These are phyloP conservation scores for Punctularia strigosozonata DNA, from an alignment of 768 basidiomycete species.

Conservation along the genomic window DNA sequence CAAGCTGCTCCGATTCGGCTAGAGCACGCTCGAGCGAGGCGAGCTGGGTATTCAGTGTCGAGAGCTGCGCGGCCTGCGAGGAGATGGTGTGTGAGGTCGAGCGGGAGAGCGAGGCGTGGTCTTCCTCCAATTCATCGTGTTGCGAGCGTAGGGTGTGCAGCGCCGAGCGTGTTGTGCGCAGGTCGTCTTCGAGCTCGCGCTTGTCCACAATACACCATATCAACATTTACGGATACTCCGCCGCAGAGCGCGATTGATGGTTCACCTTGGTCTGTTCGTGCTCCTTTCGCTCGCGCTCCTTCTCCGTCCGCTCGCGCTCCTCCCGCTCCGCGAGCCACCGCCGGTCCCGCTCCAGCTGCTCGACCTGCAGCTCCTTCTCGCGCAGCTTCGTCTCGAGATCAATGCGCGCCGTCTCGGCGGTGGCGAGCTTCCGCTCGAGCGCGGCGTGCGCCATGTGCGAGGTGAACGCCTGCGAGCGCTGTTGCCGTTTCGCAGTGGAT, in stretches of 20 bases:
- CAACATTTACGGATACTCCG: neutral
- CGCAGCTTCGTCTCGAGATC: slow-evolving; percentile 60
- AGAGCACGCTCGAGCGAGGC: slow-evolving; percentile 38
- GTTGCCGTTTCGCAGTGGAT: slow-evolving; percentile 56
- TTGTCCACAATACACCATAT: slow-evolving; percentile 12
- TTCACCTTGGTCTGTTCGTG: slow-evolving; percentile 51
- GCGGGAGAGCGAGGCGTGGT: slow-evolving; percentile 35
- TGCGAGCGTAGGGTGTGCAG: slow-evolving; percentile 43
- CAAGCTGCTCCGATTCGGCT: slow-evolving; percentile 25
- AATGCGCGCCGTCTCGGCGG: slow-evolving; percentile 46
- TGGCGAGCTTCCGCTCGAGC: slow-evolving; percentile 56
- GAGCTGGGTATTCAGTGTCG: slow-evolving; percentile 33
- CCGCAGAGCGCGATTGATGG: slow-evolving; percentile 1
- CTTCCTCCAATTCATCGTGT: slow-evolving; percentile 49
- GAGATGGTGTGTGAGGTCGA: slow-evolving; percentile 36
- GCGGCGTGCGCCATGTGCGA: slow-evolving; percentile 49
- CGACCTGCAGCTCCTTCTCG: slow-evolving; percentile 51
- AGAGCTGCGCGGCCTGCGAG: slow-evolving; percentile 38
- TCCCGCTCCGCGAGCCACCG: slow-evolving; percentile 61
- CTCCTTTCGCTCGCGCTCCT: slow-evolving; percentile 40
- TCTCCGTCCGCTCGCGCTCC: slow-evolving; percentile 55
- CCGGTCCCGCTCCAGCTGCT: slow-evolving; percentile 58
- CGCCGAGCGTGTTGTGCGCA: slow-evolving; percentile 37
- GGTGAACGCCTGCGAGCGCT: slow-evolving; percentile 50
- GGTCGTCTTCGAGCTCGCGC: slow-evolving; percentile 37